Base-by-base conservation (phyloP, 2,329 filamentous ascomycete genomes). In the Fusarium sulawesiense region DNA sequence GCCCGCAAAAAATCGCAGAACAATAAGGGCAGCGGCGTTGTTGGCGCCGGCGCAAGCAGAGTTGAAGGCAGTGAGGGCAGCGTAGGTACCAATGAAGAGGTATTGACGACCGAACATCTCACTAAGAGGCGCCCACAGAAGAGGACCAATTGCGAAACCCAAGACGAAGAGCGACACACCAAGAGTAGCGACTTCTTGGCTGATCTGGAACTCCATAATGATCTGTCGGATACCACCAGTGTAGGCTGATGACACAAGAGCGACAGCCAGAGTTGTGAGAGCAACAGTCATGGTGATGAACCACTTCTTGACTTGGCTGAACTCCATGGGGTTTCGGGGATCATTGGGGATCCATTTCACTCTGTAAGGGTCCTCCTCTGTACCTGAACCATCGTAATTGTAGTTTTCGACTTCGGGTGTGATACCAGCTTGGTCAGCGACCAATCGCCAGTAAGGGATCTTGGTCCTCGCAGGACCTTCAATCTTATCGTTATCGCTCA, bases 41-140 rank as follows among this genome's bases (percentile, higher is more conserved):
- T 89, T 83, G 4, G 92, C 84, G 0, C 94, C 86, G 2, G 92
- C 92, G 64, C 91, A 92, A 1, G 91, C 92, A 62, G 94, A 91
- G 65, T 92, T 86, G 78, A 94, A 94, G 34, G 94, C 80, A 13
- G 93, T 87, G 3, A 92, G 92, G 1, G 92, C n/a, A 2, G 89
- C 78, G 89, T 93, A 4, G 84, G 81, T n/a, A 80, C 87, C 71
- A 72, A 81, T 53, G 8, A 54, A 46, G 57, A 95, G 88, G 18
- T 89, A 81, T 45, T 87, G 84, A 41, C 92, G 85, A 34, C 92
- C 92, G 53, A 90, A 83, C 60, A 94, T 85, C 77, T 95, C 92
- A 12, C 88, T 92, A 25, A 93, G 79, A 0, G 92, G 92, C 6
- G 92, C 92, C 75, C 94, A 94, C 1, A 85, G 84, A 86, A 94